A percentile compares a stretch with the other conserved stretches of the same genome.
Evolutionary conservation across 2,329 filamentous ascomycete species (phyloP).

Genomic region (Fusarium sp.): DNA sequence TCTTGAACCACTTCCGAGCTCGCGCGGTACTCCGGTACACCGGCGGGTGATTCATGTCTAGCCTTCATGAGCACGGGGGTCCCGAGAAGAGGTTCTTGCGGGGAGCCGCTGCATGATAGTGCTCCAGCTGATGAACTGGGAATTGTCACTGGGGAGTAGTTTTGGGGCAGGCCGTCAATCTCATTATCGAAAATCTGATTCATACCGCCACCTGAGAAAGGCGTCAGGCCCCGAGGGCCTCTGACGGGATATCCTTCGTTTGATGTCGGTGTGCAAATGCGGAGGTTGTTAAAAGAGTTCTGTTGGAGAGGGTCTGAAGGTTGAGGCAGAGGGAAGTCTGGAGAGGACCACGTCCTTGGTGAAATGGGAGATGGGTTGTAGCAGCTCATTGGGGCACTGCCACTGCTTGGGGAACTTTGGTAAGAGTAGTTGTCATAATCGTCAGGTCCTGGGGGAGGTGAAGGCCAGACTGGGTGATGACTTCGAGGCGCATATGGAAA

Average conservation of each 20-base stretch:
- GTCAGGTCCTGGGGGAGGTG: constrained; percentile 49
- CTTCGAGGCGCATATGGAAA: constrained; percentile 36
- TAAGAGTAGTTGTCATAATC: constrained; percentile 51
- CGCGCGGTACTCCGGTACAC: constrained; percentile 1
- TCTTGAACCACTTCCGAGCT: constrained; percentile 21
- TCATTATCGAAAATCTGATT: constrained; percentile 31
- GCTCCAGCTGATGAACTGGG: constrained; percentile 21
- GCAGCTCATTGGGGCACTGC: constrained; percentile 32
- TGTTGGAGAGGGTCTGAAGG: constrained; percentile 32
- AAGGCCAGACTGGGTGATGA: constrained; percentile 46
- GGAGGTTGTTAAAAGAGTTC: constrained; percentile 33
- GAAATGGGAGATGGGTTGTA: constrained; percentile 46
- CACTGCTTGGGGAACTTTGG: constrained; percentile 45
- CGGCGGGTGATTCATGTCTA: constrained; percentile 4
- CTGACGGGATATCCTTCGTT: constrained; percentile 27
- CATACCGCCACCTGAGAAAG: constrained; percentile 26
- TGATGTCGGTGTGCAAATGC: constrained; percentile 41
- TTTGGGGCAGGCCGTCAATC: constrained; percentile 22
- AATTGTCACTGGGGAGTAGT: constrained; percentile 15
- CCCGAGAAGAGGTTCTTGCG: constrained; percentile 26
- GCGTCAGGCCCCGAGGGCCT: constrained; percentile 29
- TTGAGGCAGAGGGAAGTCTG: constrained; percentile 35
- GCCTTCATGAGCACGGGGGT: constrained; percentile 24
- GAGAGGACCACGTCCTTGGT: constrained; percentile 49
- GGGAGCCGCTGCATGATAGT: constrained; percentile 34